Evolutionary conservation across 805 yeast species (phyloP).

Genomic region (Candida multigemmis): DNA sequence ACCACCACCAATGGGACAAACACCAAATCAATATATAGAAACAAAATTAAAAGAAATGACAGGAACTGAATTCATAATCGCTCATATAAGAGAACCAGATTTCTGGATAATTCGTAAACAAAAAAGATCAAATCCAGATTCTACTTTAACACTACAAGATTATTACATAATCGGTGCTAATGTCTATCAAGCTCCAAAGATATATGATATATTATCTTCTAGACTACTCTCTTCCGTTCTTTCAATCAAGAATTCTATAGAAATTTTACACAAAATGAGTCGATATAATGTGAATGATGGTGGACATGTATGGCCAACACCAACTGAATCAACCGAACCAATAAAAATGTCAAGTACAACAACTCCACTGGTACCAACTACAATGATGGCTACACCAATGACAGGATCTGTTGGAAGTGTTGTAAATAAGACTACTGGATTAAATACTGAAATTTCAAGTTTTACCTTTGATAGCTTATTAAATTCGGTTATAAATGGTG

Average conservation of each 20-base stretch:
- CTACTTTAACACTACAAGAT: conserved; percentile 55
- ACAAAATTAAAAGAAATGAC: conserved; percentile 64
- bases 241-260: conserved; percentile 24
- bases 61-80: conserved; percentile 79
- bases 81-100: conserved; percentile 76
- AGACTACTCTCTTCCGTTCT: conserved; percentile 40
- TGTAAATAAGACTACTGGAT: conserved; percentile 2
- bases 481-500: conserved; percentile 11
- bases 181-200: conserved; percentile 81
- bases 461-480: conserved; percentile 23
- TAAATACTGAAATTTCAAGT: conserved; percentile 15
- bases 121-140: conserved; percentile 33
- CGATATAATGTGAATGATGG: conserved; percentile 24
- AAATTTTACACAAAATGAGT: conserved; percentile 22
- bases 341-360: conserved; percentile 4
- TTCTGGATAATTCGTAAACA: conserved; percentile 89
- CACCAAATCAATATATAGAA: conserved; percentile 29
- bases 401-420: conserved; percentile 1
- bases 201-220: conserved; percentile 64
- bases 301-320: no score
- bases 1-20: conserved; percentile 19
- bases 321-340: conserved; percentile 10
- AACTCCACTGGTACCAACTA: conserved; percentile 3
- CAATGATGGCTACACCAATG: conserved; percentile 4
- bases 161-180: conserved; percentile 89